Evolutionary conservation across 768 basidiomycete genomes (phyloP), one percentile per base, ranked within the genome.

Genomic region (Agrocybe praecox): DNA sequence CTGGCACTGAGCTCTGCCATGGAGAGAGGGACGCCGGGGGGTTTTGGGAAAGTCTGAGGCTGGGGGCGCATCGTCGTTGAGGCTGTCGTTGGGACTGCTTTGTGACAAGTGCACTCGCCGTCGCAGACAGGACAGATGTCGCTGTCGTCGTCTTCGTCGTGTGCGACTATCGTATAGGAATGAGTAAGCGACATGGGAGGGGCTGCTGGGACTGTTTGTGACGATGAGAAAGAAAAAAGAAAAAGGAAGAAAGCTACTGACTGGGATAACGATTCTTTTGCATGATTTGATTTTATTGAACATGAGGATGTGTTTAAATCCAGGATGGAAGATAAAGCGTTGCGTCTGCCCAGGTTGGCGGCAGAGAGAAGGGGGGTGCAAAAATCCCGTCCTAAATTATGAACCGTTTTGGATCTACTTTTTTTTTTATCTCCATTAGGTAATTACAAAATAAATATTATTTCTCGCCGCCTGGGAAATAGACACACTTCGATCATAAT

Each of bases 51-150:
- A 11, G 26, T 58, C n/a, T 47, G 62, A 34, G 29, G 51, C 22
- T 21, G 19, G 23, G 17, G 52, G 9, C 10, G 51, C 18, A 42
- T 12, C 0, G 14, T 33, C 10, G 26, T 17, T 7, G 48, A 18
- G 9, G n/a, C n/a, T n/a, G n/a, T n/a, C n/a, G n/a, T n/a, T n/a
- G 26, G 26, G 9, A 29, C 26, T 33, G 45, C 43, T 29, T 72
- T 84, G 71, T 74, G 71, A 80, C 91, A 93, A 26, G 89, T 92
- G 78, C 91, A 94, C 68, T 90, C 87, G 67, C 89, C 87, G 79
- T 93, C 92, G 89, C 91, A 94, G 61, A 93, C 90, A 8, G 90
- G 91, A 72, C 91, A 94, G 55, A 93, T 91, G 70, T 92, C 88
- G 83, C 84, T 83, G 80, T 90, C 89, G 68, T 92, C 91, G 73